Evolutionary conservation across 805 yeast species (phyloP), one percentile per base, ranked within the genome.

Genomic region (Yarrowia sp.): DNA sequence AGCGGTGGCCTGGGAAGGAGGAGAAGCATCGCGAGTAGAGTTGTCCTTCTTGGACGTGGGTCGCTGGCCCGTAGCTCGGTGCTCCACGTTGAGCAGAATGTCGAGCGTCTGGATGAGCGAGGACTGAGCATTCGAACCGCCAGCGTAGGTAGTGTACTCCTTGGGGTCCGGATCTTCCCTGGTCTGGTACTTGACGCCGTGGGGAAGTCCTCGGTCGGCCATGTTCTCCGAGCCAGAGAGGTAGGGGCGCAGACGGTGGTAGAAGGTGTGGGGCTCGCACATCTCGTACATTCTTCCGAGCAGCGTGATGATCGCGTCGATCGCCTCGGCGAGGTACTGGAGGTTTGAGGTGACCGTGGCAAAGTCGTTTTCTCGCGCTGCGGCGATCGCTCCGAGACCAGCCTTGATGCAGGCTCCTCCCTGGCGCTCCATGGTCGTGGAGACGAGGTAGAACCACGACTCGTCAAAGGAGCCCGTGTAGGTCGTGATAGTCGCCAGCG

Each of bases 221-320:
- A 93, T 92, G 69, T 89, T 89, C 70, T 85, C 85, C 96, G 97
- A 93, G 1, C 97, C 98, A 0, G 97, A 97, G 66, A 93, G 76
- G 68, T 82, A 92, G 0, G 97, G 97, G 69, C 98, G 80, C 47
- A 92, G 81, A 64, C 93, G 81, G 76, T 81, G 88, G 73, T 89
- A 92, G 72, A 93, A 92, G 4, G 88, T 85, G 71, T 90, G 96
- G 2, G 98, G 97, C 70, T 91, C 97, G 73, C 97, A 90, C 87
- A 87, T 87, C 67, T 92, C 96, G 69, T 88, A 91, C 94, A 92
- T 88, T 67, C 82, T 80, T 82, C 86, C 83, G 67, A 93, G 75
- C 1, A 88, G 80, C 3, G 86, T 78, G 13, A 91, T 94, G 66
- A 93, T 76, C 63, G 78, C 76, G 70, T 89, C 96, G 59, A 92